Percentiles rank a stretch among this genome's conserved stretches.
Conservation (phyloP, 2,329 filamentous ascomycete species). For the Aplosporella prunicola region DNA sequence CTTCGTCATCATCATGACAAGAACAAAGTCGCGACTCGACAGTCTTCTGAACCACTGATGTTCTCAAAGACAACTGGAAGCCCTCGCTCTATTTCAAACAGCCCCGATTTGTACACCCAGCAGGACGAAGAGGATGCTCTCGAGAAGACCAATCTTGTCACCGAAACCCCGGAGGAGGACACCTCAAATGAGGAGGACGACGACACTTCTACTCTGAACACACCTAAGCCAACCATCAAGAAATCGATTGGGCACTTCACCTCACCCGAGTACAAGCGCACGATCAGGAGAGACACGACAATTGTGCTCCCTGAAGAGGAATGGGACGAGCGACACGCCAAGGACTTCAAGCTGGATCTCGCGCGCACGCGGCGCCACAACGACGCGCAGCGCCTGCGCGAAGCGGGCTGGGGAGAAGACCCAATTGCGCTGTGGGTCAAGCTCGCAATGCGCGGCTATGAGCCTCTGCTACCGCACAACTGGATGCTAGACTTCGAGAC, state of each 20-base stretch:
- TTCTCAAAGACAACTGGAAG: too few species aligned
- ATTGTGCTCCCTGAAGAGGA: slow-evolving; percentile 1
- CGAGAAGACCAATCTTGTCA: too few species aligned
- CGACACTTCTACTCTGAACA: too few species aligned
- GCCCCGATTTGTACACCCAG: too few species aligned
- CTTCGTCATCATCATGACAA: too few species aligned
- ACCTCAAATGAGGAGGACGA: too few species aligned
- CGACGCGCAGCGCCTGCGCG: slow-evolving; percentile 27
- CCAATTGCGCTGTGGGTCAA: slow-evolving; percentile 45
- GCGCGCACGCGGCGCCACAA: slow-evolving; percentile 19
- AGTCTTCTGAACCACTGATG: too few species aligned
- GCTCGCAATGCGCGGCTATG: slow-evolving; percentile 46
- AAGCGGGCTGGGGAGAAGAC: slow-evolving; percentile 41
- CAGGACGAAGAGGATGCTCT: too few species aligned
- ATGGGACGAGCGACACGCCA: slow-evolving; percentile 18
- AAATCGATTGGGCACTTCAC: not conserved
- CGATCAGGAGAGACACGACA: not conserved
- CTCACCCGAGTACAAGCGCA: not conserved
- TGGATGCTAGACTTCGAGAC: slow-evolving; percentile 47
- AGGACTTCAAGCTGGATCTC: slow-evolving; percentile 17
- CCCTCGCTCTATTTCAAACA: too few species aligned
- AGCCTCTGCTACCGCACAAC: slow-evolving; percentile 43
- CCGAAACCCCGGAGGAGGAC: too few species aligned
- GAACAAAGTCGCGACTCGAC: too few species aligned
- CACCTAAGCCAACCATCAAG: not conserved